Evolutionary conservation across 768 basidiomycete species (phyloP), one percentile per base, ranked within the genome.

Genomic region (Phylloporus scabripes): DNA sequence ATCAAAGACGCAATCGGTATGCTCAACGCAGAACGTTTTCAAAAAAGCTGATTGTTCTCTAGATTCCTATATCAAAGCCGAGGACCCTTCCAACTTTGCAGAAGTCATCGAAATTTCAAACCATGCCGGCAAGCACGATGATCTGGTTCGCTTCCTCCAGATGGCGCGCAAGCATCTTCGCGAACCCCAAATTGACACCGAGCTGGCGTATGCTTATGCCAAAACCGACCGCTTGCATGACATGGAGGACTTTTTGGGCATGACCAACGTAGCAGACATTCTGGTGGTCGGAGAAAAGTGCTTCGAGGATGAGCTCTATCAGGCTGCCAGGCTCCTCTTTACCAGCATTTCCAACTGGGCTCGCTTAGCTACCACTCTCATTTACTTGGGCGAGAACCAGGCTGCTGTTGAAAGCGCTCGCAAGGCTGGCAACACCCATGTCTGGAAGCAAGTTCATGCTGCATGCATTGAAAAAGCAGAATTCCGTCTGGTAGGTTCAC

Each of bases 381-480:
- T 99, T 64, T 99, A 99, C 71, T 80, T 99, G 37, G 91, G 92
- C 34, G 95, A 99, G 72, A 96, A 97, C 65, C 96, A 98, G 67
- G 82, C 92, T 43, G 96, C 96, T 18, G 96, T 99, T 10, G 96
- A 99, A 70, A 96, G 95, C 56, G 96, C 96, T n/a, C 78, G 96
- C 48, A 99, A 99, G 67, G 96, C 96, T 12, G 96, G 96, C 10
- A 98, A 98, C 63, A 99, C 96, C 5, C 95, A 98, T 72, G 96
- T 98, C n/a, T 99, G 96, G 96, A 98, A 97, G 70, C 96, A 98
- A 67, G 96, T 99, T 44, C 95, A 98, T 58, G 88, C 92, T 20
- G 96, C 96, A 34, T 99, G 96, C 71, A 85, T 99, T 49, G 95
- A 96, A 74, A 98, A 98, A 75, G 73, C 79, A 47, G 96, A 99